Evolutionary conservation across 140 eudicot genomes (phyloP).

Genomic region (Bidens hawaiensis): DNA sequence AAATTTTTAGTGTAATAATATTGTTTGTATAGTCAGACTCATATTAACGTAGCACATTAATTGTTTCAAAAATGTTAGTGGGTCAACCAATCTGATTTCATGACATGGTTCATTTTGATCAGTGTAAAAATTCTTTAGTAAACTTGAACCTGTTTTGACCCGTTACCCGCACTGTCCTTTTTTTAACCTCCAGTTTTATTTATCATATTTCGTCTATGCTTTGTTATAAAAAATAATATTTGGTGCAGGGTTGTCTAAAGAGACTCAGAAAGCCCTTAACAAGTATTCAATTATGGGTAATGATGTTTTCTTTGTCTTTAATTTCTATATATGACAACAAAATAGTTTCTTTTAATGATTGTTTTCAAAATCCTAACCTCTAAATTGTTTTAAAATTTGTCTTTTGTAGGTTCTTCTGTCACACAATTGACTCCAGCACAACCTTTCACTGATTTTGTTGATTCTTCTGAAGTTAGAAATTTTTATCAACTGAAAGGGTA

Average conservation of each 20-base stretch:
- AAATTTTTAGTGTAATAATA: neutral
- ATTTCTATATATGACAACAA: constrained; percentile 10
- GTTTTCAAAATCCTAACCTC: neutral
- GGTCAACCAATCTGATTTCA: neutral
- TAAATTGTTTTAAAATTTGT: neutral
- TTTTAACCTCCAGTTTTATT: neutral
- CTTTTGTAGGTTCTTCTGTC: constrained; percentile 49
- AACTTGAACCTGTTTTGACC: neutral
- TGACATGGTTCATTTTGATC: neutral
- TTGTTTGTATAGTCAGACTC: neutral
- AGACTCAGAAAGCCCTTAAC: constrained; percentile 78
- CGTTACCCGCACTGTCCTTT: neutral
- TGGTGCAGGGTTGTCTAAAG: constrained; percentile 76
- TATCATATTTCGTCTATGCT: constrained; percentile 14
- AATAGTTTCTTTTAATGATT: neutral
- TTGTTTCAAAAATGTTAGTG: neutral
- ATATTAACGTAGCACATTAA: neutral
- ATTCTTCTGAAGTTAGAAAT: constrained; percentile 50
- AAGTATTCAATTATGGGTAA: constrained; percentile 55
- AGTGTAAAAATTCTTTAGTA: neutral
- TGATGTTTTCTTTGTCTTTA: constrained; percentile 12
- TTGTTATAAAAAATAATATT: constrained; percentile 8
- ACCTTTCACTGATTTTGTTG: constrained; percentile 47
- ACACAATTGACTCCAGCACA: constrained; percentile 54
- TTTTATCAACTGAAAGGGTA: constrained; percentile 53